Evolutionary conservation across 1,284 basidiomycete species (phyloP), one percentile per base, ranked within the genome.

Genomic region (Puccinia coronata): DNA sequence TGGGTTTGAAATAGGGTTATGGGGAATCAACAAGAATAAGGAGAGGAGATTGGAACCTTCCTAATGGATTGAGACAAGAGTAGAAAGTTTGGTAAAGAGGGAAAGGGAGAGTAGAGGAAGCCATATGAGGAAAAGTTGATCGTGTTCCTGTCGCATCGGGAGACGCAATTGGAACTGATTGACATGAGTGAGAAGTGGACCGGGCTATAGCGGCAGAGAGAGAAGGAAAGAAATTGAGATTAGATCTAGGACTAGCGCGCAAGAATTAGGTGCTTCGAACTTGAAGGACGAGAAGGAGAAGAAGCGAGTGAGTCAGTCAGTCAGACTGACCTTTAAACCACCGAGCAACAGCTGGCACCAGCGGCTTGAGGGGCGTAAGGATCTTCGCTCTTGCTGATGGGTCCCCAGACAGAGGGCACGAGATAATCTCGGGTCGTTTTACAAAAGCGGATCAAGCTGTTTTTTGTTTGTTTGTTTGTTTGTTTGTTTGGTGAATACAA

Each of bases 381-480:
- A 86, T 96, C 94, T 86, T 95, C 93, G 83, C 90, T 90, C 87
- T 94, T 95, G 85, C 90, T 90, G 43, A 95, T 90, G 25, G 93
- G 92, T n/a, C 96, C 95, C 96, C 96, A 97, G 59, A 96, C 92
- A 47, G 92, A 93, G 4, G 94, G 93, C 63, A 94, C 90, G 82
- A 96, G 90, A 84, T 92, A 93, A 87, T 97, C 95, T 84, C 91
- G 92, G 47, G 94, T 96, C 39, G 90, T 91, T 87, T 93, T 93
- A 89, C 93, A 94, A 86, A 93, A 96, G 79, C 92, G 91, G 85
- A 98, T 96, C 82, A 98, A 87, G 85, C 96, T 93, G 61, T 86
- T 73, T n/a, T n/a, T n/a, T n/a, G n/a, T n/a, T n/a, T n/a, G n/a
- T n/a, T n/a, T n/a, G n/a, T n/a, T n/a, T n/a, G n/a, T n/a, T n/a